Evolutionary conservation across 2,329 filamentous ascomycete genomes (phyloP).

Genomic region (Arthrinium phaeospermum): DNA sequence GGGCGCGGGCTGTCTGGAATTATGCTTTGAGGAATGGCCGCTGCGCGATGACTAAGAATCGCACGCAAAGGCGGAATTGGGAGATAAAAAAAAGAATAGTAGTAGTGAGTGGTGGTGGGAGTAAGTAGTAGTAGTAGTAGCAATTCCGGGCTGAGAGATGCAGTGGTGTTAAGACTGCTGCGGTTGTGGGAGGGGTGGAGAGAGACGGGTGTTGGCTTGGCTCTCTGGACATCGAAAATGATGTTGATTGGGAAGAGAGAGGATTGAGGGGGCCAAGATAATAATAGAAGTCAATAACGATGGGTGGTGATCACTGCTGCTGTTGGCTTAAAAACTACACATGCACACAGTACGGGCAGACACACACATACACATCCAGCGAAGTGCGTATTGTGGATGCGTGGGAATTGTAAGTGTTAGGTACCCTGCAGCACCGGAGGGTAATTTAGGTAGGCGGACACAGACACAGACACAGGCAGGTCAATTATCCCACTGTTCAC

Average conservation of each 20-base stretch:
- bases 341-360: neutral
- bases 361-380: neutral
- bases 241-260: constrained; percentile 15
- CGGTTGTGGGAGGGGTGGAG: neutral
- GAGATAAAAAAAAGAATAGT: neutral
- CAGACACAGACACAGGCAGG: neutral
- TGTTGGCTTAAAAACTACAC: neutral
- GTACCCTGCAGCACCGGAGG: neutral
- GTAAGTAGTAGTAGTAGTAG: neutral
- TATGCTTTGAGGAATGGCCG: constrained; percentile 13
- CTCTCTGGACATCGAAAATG: constrained; percentile 13
- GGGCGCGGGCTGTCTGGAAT: neutral
- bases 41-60: constrained; percentile 11
- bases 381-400: constrained; percentile 12
- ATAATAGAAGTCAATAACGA: constrained; percentile 15
- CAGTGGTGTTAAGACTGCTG: constrained; percentile 1
- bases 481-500: neutral
- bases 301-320: neutral
- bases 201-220: constrained; percentile 12
- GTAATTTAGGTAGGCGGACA: neutral
- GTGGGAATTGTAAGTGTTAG: neutral
- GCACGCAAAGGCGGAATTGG: constrained; percentile 1
- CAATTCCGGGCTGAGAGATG: neutral
- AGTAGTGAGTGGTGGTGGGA: neutral
- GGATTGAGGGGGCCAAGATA: constrained; percentile 16